Conservation (phyloP, 148 eudicot genomes). For the Dianthus caryophyllus region DNA sequence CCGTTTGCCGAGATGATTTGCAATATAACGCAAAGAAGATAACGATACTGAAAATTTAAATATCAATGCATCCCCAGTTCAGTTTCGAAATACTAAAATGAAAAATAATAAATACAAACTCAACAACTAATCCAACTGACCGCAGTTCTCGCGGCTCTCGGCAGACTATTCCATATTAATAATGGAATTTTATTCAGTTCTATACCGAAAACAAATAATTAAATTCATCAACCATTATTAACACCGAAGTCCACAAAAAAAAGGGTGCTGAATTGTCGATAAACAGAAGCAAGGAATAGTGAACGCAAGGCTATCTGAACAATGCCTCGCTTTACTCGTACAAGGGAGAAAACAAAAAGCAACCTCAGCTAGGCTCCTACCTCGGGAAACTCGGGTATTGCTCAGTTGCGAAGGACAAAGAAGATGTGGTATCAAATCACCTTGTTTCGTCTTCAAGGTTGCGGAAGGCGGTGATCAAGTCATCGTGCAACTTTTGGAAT, state of each 20-base stretch:
- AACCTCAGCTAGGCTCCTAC: constrained; percentile 9
- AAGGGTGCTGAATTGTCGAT: constrained; percentile 13
- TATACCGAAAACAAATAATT: constrained; percentile 20
- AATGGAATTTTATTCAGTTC: constrained; percentile 23
- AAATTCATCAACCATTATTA: constrained; percentile 11
- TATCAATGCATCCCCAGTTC: too few relatives aligned
- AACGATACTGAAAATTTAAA: too few relatives aligned
- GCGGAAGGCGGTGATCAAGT: constrained; percentile 76
- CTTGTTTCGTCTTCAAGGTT: constrained; percentile 89
- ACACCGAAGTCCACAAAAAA: constrained; percentile 14
- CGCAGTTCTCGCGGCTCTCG: constrained; percentile 16
- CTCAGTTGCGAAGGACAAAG: neutral
- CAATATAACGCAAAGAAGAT: too few relatives aligned
- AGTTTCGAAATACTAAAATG: too few relatives aligned
- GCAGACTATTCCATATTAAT: constrained; percentile 11
- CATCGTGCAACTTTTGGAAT: constrained; percentile 73
- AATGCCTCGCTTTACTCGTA: constrained; percentile 25
- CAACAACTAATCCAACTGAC: constrained; percentile 19
- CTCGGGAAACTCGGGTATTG: constrained; percentile 11
- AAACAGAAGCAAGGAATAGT: constrained; percentile 19
- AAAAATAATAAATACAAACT: constrained; percentile 26
- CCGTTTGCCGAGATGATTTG: too few relatives aligned
- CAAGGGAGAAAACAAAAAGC: constrained; percentile 15
- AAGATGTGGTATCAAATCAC: constrained; percentile 21
- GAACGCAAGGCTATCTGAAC: constrained; percentile 14